A percentile compares a stretch with the other conserved stretches of the same genome.
These are phyloP conservation scores for Sphagnum magellanicum DNA, from an alignment of 228 moss, liverwort and hornwort genomes.

Conservation along the genomic window DNA sequence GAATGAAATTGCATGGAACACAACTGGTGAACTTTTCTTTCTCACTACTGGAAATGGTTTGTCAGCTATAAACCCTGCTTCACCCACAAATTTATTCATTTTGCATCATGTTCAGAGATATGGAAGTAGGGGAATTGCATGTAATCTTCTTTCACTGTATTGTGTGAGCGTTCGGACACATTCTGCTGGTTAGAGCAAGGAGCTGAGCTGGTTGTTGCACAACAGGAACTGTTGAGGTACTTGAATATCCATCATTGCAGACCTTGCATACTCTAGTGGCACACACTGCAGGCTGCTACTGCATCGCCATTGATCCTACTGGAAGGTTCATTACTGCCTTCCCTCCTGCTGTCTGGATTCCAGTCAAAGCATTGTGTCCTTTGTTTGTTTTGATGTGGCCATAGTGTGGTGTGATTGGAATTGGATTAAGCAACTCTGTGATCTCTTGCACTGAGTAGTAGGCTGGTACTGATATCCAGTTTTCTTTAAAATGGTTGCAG, in stretches of 20 bases:
- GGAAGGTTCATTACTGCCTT: conserved; percentile 52
- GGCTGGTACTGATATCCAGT: no score
- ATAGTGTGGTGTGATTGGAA: no score
- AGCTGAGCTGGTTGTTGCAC: conserved; percentile 11
- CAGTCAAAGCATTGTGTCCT: no score
- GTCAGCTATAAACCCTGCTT: no score
- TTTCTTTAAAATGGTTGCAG: conserved; percentile 16
- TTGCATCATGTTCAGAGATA: no score
- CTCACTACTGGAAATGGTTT: conserved; percentile 91
- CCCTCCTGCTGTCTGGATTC: neutral
- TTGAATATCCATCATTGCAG: conserved; percentile 91
- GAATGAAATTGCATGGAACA: conserved; percentile 99
- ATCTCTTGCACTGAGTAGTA: no score
- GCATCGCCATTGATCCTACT: conserved; percentile 98
- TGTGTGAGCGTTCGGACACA: neutral
- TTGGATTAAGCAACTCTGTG: no score
- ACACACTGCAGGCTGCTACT: conserved; percentile 97
- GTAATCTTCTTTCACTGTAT: no score
- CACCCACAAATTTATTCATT: no score
- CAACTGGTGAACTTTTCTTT: conserved; percentile 92
- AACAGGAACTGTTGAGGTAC: conserved; percentile 91
- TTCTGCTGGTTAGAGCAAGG: neutral
- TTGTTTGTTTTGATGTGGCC: no score
- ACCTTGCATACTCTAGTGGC: conserved; percentile 89
- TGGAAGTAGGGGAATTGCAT: no score